Percentiles rank a stretch among this genome's conserved stretches.
Conservation (phyloP, 768 basidiomycete genomes). For the Collybiopsis confluens region DNA sequence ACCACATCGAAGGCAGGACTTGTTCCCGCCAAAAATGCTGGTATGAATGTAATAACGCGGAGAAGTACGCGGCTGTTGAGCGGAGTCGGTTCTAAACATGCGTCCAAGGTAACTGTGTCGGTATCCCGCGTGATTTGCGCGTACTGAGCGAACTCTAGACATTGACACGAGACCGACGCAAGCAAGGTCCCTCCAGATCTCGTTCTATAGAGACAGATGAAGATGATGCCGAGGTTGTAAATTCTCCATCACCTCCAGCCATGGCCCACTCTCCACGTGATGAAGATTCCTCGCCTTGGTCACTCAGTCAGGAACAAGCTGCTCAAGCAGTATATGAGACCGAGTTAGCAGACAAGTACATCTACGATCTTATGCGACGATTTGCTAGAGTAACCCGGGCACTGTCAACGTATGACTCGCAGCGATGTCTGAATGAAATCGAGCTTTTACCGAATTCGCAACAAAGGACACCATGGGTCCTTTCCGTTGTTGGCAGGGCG, state of each 20-base stretch:
- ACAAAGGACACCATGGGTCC: conserved; percentile 70
- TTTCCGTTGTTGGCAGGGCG: conserved; percentile 80
- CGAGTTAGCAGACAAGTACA: conserved; percentile 76
- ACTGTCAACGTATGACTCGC: conserved; percentile 72
- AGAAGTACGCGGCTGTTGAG: conserved; percentile 72
- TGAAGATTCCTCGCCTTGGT: conserved; percentile 59
- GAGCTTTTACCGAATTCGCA: conserved; percentile 72
- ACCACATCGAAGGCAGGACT: conserved; percentile 50
- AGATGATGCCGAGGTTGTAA: conserved; percentile 64
- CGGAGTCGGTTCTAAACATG: conserved; percentile 42
- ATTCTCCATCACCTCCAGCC: conserved; percentile 60
- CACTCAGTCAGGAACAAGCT: conserved; percentile 61
- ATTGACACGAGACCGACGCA: conserved; percentile 54
- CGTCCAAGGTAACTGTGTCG: conserved; percentile 47
- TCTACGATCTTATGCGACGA: conserved; percentile 74
- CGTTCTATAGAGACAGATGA: conserved; percentile 66
- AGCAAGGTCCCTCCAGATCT: conserved; percentile 49
- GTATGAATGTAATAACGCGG: conserved; percentile 46
- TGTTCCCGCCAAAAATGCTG: conserved; percentile 46
- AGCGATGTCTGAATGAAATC: conserved; percentile 69
- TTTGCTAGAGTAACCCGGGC: conserved; percentile 80
- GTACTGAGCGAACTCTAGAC: conserved; percentile 7
- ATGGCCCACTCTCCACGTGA: conserved; percentile 57
- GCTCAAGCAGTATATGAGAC: conserved; percentile 68
- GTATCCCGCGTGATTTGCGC: background rate